Percentiles rank a stretch among this genome's conserved stretches.
Evolutionary conservation across 139 green algal species (phyloP).

Genomic region (Tetradesmus obliquus): DNA sequence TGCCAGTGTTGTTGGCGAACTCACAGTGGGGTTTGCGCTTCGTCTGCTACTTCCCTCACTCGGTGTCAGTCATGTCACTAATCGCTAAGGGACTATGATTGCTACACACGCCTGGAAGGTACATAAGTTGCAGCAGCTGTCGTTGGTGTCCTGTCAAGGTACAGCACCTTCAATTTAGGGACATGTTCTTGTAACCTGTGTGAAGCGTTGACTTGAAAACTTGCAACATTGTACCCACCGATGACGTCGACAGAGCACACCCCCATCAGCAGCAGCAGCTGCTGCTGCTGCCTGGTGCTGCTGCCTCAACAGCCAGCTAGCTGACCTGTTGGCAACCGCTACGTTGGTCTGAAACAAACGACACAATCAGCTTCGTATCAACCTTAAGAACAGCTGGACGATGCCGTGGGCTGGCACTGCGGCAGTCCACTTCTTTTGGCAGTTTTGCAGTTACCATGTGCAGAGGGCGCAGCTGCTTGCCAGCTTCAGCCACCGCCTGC

Average conservation of each 20-base stretch:
- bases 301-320: not conserved
- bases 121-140: not conserved
- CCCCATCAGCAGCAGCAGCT: not conserved
- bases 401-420: not conserved
- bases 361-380: not conserved
- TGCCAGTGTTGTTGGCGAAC: not conserved
- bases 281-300: not conserved
- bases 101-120: not conserved
- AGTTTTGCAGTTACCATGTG: not conserved
- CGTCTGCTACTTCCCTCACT: no score
- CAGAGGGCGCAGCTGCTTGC: constrained; percentile 3
- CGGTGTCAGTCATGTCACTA: no score
- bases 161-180: not conserved
- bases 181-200: not conserved
- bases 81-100: no score
- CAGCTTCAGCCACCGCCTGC: constrained; percentile 4
- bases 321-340: not conserved
- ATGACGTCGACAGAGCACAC: not conserved
- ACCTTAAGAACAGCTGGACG: not conserved
- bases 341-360: no score
- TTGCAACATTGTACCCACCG: no score
- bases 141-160: not conserved
- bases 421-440: not conserved
- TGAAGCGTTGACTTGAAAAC: not conserved
- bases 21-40: not conserved